Percentiles rank a stretch among this genome's conserved stretches.
These are phyloP conservation scores for Mikania micrantha DNA, from an alignment of 129 eudicot genomes.

Conservation along the genomic window DNA sequence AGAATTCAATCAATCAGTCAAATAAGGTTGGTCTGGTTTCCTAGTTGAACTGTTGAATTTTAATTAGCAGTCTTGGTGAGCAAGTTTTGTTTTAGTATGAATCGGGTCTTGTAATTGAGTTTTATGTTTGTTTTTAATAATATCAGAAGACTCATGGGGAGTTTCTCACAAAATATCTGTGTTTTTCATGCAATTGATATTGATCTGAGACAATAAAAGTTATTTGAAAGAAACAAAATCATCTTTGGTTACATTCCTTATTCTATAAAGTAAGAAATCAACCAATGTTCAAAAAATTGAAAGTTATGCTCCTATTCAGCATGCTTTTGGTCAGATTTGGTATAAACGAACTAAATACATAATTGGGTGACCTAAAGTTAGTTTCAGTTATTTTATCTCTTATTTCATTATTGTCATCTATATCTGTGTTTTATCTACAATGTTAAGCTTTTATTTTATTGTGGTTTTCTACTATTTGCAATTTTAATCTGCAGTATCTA, in stretches of 20 bases:
- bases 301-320: not conserved
- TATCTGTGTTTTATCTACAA: not conserved
- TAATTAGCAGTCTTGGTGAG: no score
- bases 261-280: not conserved
- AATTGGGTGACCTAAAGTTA: not conserved
- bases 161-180: no score
- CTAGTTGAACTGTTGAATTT: no score
- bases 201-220: no score
- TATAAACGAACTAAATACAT: not conserved
- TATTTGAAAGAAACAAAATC: not conserved
- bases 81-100: no score
- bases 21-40: no score
- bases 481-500: conserved; percentile 38
- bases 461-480: not conserved
- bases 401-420: not conserved
- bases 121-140: no score
- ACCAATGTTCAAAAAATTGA: not conserved
- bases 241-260: not conserved
- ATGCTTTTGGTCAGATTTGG: not conserved
- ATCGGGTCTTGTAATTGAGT: no score
- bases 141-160: no score
- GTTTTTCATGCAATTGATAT: no score
- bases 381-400: not conserved
- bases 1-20: no score
- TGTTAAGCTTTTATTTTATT: not conserved